phyloP scores from a whole-genome alignment of 1,284 basidiomycete genomes.

The Naganishia liquefaciens region DNA sequence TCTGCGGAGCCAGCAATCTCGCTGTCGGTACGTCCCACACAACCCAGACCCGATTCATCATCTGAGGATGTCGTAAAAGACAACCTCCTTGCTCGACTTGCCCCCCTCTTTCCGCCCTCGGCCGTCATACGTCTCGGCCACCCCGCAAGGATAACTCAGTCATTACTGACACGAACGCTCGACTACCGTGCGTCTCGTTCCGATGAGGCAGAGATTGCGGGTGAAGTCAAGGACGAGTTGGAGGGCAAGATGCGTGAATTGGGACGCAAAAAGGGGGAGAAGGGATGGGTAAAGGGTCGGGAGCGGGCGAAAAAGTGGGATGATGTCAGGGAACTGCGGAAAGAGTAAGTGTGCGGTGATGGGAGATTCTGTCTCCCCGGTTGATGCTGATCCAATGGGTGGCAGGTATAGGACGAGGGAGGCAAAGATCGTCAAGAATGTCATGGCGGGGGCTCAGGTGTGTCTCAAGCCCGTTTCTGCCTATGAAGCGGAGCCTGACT shows the following conservation, averaged over 20 bases:
- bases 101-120: constrained; percentile 46
- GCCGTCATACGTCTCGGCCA: constrained; percentile 79
- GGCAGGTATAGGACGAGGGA: constrained; percentile 81
- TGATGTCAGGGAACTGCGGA: constrained; percentile 82
- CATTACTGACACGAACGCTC: constrained; percentile 74
- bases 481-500: background rate
- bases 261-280: constrained; percentile 73
- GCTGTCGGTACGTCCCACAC: constrained; percentile 62
- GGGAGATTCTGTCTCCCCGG: background rate
- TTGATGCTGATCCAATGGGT: background rate
- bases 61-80: constrained; percentile 55
- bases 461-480: background rate
- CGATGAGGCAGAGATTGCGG: constrained; percentile 74
- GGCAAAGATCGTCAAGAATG: constrained; percentile 73
- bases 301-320: constrained; percentile 89
- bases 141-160: constrained; percentile 85
- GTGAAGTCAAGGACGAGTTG: constrained; percentile 81
- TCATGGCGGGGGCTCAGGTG: constrained; percentile 75
- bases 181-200: constrained; percentile 79
- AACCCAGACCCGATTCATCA: background rate
- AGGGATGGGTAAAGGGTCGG: constrained; percentile 60
- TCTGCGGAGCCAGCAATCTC: constrained; percentile 88
- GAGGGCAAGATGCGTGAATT: constrained; percentile 67
- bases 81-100: constrained; percentile 80
- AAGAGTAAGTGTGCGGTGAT: constrained; percentile 65